phyloP scores from a whole-genome alignment of 148 eudicot genomes.

The Cornus kousa region DNA sequence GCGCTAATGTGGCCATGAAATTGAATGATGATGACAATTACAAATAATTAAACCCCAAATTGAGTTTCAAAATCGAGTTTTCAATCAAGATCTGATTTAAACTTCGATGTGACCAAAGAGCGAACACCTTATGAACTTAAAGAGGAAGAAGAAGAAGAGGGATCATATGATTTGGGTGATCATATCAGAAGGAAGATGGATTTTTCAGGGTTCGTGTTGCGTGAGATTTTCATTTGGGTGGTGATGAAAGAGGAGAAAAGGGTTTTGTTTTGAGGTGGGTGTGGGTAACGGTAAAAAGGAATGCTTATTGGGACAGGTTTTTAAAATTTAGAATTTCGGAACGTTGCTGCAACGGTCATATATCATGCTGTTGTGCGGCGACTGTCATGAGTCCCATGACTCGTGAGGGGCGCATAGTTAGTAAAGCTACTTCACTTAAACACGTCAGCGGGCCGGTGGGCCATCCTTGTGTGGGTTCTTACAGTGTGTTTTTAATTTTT shows the following conservation, averaged over 20 bases:
- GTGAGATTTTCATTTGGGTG: neutral
- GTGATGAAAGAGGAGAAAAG: neutral
- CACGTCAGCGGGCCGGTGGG: no score
- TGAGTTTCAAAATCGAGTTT: neutral
- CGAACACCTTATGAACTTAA: neutral
- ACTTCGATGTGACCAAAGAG: neutral
- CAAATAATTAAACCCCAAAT: neutral
- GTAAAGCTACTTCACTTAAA: neutral
- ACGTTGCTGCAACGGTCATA: constrained; percentile 76
- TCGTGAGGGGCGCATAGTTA: no score
- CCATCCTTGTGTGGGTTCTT: no score
- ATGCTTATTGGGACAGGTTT: constrained; percentile 13
- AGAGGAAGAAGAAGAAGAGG: neutral
- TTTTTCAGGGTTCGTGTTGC: neutral
- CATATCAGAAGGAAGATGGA: neutral
- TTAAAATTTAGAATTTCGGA: constrained; percentile 30
- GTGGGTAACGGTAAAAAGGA: constrained; percentile 32
- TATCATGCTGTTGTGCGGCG: constrained; percentile 1
- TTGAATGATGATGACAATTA: neutral
- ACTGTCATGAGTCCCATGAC: no score
- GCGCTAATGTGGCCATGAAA: constrained; percentile 67
- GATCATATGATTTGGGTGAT: neutral
- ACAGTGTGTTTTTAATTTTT: no score
- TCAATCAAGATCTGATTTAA: neutral
- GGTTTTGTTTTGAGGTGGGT: constrained; percentile 6